Percentiles rank a stretch among this genome's conserved stretches.
phyloP scores from a whole-genome alignment of 2,329 filamentous ascomycete genomes.

The Paraphoma sp. region DNA sequence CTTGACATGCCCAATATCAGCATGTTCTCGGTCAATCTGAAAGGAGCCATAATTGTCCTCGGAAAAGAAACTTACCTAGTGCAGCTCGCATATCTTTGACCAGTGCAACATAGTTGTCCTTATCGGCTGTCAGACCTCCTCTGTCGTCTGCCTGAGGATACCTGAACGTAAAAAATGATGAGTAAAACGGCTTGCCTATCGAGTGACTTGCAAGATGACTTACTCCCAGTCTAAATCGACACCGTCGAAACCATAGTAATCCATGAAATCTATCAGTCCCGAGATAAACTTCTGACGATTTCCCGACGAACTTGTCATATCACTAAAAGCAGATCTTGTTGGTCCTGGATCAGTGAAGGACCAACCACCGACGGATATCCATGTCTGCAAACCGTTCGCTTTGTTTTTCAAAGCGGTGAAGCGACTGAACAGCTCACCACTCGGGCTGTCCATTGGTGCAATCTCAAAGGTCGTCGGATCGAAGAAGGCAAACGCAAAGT shows the following conservation, averaged over 20 bases:
- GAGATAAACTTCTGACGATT: conserved; percentile 43
- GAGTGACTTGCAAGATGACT: too few species aligned
- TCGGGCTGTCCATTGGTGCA: conserved; percentile 1
- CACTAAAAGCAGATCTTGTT: conserved; percentile 43
- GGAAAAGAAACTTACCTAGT: too few species aligned
- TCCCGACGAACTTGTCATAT: conserved; percentile 28
- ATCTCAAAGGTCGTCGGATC: conserved; percentile 9
- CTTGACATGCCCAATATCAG: too few species aligned
- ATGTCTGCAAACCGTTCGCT: conserved; percentile 41
- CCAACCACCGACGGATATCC: conserved; percentile 53
- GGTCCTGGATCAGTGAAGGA: conserved; percentile 45
- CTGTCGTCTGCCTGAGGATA: not conserved
- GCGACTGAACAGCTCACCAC: not conserved
- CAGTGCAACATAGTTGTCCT: conserved; percentile 1
- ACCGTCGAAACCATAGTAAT: conserved; percentile 52
- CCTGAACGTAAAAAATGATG: too few species aligned
- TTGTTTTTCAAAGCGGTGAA: conserved; percentile 36
- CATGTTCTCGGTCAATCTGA: too few species aligned
- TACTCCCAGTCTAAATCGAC: conserved; percentile 42
- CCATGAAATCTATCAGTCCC: conserved; percentile 47
- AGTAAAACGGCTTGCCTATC: too few species aligned
- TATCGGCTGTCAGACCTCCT: conserved; percentile 1
- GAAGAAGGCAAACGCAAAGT: conserved; percentile 13
- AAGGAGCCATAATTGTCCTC: too few species aligned
- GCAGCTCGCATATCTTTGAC: conserved; percentile 6